A percentile compares a stretch with the other conserved stretches of the same genome.
These are phyloP conservation scores for Albifimbria verrucaria DNA, from an alignment of 2,329 filamentous ascomycete species.

Conservation along the genomic window DNA sequence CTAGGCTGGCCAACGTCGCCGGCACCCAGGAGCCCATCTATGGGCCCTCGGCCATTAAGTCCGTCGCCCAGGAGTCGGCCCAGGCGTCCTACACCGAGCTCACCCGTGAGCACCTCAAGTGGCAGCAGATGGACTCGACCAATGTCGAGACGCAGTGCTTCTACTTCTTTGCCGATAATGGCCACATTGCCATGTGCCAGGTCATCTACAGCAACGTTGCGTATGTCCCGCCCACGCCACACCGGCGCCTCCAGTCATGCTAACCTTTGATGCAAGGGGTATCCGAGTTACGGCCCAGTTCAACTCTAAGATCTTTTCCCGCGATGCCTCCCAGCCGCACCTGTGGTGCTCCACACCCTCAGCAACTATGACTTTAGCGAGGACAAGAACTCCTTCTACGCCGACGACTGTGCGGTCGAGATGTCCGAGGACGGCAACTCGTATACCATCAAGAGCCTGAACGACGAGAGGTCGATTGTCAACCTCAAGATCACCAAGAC, in stretches of 20 bases:
- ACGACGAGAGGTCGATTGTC: slow-evolving; percentile 75
- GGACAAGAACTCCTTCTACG: slow-evolving; percentile 78
- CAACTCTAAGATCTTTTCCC: slow-evolving; percentile 88
- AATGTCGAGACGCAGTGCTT: slow-evolving; percentile 94
- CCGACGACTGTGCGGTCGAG: slow-evolving; percentile 79
- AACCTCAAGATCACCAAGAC: slow-evolving; percentile 77
- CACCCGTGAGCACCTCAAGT: slow-evolving; percentile 74
- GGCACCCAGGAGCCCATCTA: slow-evolving; percentile 97
- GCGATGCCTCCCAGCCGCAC: slow-evolving; percentile 66
- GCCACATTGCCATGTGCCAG: slow-evolving; percentile 75
- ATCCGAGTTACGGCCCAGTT: slow-evolving; percentile 90
- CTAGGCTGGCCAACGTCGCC: slow-evolving; percentile 72
- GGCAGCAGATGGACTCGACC: slow-evolving; percentile 77
- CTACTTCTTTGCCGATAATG: slow-evolving; percentile 79
- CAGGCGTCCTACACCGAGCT: slow-evolving; percentile 77
- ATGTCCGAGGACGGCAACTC: slow-evolving; percentile 78
- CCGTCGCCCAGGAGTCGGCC: slow-evolving; percentile 78
- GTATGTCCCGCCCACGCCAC: slow-evolving; percentile 49
- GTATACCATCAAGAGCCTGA: slow-evolving; percentile 88
- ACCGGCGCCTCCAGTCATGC: slow-evolving; percentile 4
- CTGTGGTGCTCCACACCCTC: slow-evolving; percentile 84
- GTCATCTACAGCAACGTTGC: slow-evolving; percentile 97
- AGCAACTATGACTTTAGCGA: slow-evolving; percentile 80
- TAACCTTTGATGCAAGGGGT: slow-evolving; percentile 55
- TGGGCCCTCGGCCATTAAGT: slow-evolving; percentile 80